Base-by-base conservation (phyloP, 164 flowering plant species). In the Platanus orientalis region DNA sequence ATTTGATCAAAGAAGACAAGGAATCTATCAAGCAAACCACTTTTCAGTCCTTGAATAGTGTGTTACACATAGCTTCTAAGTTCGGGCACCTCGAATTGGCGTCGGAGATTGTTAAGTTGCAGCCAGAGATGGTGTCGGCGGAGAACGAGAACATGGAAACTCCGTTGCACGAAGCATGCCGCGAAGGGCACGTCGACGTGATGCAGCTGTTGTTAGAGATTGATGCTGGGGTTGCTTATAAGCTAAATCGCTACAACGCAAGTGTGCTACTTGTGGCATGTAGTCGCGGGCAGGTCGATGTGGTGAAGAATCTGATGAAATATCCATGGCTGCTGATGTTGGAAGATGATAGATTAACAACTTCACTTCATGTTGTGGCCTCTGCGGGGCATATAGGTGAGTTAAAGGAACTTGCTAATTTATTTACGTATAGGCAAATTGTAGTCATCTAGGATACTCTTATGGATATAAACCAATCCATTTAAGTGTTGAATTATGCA, bases 41-140 rank as follows among this genome's bases (percentile, higher is more conserved):
- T 3, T 12, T 49, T 0, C 68, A 57, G 0, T 54, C 82, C 0
- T 21, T 5, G 24, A 73, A 71, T 81, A 76, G 78, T 1, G 63
- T 77, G 1, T 61, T 85, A n/a, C 87, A 85, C 80, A 32, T 85
- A 26, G 81, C 78, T 9, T 75, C 87, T 0, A 71, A 67, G 52
- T 75, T 72, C 32, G 77, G 80, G 3, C 78, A 77, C 57, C 49
- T 69, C 26, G 70, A 67, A 4, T 44, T 77, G 64, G 81, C 70
- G 0, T 11, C 60, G 6, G 81, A 75, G 67, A 54, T 79, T 0
- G 29, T 79, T n/a, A 73, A 36, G 29, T 13, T 70, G 23, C 23
- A 54, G 25, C 81, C 79, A 21, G 70, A 68, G 36, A 65, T 77
- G 75, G 76, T 71, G 23, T 57, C 57, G 0, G 42, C 58, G 1